Conservation (phyloP, 257 asterid species). For the Solanum ossicruentum region DNA sequence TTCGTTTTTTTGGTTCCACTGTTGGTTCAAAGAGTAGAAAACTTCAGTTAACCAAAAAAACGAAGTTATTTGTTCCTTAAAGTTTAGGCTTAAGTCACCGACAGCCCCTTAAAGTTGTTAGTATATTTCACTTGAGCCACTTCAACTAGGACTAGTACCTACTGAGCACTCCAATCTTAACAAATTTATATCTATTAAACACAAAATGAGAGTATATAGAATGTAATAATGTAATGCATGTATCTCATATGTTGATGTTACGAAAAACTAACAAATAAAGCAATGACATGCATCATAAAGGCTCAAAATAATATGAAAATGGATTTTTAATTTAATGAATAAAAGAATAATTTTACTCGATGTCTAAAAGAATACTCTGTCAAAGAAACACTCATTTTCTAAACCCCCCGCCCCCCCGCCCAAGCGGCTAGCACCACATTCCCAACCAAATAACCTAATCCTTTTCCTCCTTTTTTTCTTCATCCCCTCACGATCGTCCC, state of each 20-base stretch:
- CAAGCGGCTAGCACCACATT: neutral
- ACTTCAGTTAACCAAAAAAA: neutral
- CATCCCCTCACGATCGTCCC: neutral
- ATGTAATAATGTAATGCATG: neutral
- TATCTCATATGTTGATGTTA: neutral
- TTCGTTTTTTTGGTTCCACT: neutral
- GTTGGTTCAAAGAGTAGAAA: neutral
- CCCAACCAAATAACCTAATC: neutral
- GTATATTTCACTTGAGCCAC: neutral
- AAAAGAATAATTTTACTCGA: neutral
- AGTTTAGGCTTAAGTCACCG: neutral
- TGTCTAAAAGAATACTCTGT: neutral
- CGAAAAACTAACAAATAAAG: neutral
- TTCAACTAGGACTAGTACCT: neutral
- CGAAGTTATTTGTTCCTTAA: neutral
- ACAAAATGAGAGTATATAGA: neutral
- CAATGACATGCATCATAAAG: neutral
- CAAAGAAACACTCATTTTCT: neutral
- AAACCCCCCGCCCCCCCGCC: neutral
- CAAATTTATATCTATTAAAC: neutral
- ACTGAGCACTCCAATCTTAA: neutral
- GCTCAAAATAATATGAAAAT: neutral
- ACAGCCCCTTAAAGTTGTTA: neutral
- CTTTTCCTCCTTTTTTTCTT: neutral
- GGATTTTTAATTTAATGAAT: neutral